phyloP scores from a whole-genome alignment of 495 filamentous ascomycete species.

The Chaetomium cochliodes region DNA sequence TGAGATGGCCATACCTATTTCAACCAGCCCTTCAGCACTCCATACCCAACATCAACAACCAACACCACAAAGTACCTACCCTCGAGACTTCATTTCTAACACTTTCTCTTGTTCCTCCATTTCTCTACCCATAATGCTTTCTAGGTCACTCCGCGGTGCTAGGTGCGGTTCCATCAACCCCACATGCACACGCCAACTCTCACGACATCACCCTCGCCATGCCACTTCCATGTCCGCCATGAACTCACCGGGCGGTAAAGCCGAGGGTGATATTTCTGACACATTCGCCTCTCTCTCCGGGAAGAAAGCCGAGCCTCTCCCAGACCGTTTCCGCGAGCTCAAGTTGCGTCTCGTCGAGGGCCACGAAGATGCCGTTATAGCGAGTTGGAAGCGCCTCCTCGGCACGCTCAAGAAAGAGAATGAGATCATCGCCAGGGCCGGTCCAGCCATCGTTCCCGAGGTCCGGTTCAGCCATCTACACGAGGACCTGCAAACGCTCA shows the following conservation, averaged over 20 bases:
- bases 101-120: neutral
- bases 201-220: neutral
- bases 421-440: conserved; percentile 41
- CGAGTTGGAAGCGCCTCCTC: conserved; percentile 71
- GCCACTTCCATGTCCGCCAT: conserved; percentile 27
- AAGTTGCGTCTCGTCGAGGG: conserved; percentile 63
- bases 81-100: neutral
- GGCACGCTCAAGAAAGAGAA: conserved; percentile 54
- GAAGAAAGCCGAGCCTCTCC: conserved; percentile 60
- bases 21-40: too few relatives aligned
- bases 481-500: conserved; percentile 44
- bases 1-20: neutral
- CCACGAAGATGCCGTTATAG: conserved; percentile 58
- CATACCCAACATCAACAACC: too few relatives aligned
- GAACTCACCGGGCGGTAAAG: conserved; percentile 30
- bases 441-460: conserved; percentile 54
- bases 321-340: conserved; percentile 71
- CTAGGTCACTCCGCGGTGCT: neutral
- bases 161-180: neutral
- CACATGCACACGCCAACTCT: neutral
- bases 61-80: too few relatives aligned
- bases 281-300: conserved; percentile 80
- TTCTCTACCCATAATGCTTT: neutral
- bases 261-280: conserved; percentile 75
- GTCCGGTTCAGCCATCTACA: conserved; percentile 57